Evolutionary conservation across 257 asterid species (phyloP), one percentile per base, ranked within the genome.

Genomic region (Phtheirospermum japonicum): DNA sequence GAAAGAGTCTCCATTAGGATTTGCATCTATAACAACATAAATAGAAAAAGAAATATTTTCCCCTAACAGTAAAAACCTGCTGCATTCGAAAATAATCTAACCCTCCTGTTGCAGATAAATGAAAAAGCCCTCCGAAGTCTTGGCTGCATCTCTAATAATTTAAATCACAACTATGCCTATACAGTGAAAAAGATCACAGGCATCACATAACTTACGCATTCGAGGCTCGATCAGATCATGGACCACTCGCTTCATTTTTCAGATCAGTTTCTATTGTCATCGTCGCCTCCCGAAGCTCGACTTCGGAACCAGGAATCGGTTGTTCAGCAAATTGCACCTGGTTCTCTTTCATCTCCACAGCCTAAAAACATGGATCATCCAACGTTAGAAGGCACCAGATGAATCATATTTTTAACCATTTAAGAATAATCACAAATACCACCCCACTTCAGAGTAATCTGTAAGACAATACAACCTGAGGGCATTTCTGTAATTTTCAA

Each of bases 291-390:
- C 16, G 63, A 49, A 30, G 28, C 58, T 55, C 75, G 0, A 52
- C 65, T 45, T 64, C 64, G 16, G 79, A 34, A 52, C 61, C 65
- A 40, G 78, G 63, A 3, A 68, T 40, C 14, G 62, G 71, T 31
- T 45, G 73, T 57, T 73, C 84, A 36, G 76, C 59, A 20, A 51
- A 59, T 26, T 66, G 86, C 52, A 61, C 74, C 57, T 64, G 85
- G 66, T 64, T 79, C 32, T 81, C 91, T 65, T 70, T 78, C 63
- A 76, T 73, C 87, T 92, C 95, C 40, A 91, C 73, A 67, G 94
- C 98, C 96, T 91, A 65, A 55, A 67, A 69, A 30, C 33, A 58
- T 72, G 64, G 28, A 23, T 23, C 30, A 70, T 49, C 17, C 5
- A 7, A 30, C 34, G 57, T 43, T 74, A 73, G 62, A 34, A 28